These are phyloP conservation scores for Tuber melanosporum DNA, from an alignment of 495 filamentous ascomycete genomes.

Conservation along the genomic window DNA sequence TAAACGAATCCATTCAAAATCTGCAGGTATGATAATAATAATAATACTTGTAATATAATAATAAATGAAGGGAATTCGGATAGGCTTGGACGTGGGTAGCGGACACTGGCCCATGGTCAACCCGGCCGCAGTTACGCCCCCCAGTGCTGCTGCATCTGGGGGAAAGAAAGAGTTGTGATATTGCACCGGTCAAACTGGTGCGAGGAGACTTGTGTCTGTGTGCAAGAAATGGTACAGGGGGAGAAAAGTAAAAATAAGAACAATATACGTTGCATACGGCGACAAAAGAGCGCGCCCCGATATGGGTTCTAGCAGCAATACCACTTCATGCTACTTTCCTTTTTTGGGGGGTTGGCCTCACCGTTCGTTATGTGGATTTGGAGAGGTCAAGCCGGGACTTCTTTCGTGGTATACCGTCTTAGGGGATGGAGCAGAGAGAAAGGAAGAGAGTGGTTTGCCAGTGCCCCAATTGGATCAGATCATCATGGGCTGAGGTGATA, in stretches of 20 bases:
- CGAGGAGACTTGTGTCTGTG: background rate
- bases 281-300: background rate
- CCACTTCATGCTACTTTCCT: background rate
- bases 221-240: background rate
- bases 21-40: background rate
- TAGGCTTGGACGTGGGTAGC: background rate
- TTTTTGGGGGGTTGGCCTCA: background rate
- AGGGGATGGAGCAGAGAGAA: background rate
- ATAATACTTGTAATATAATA: background rate
- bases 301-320: background rate
- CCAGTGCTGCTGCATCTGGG: background rate
- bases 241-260: background rate
- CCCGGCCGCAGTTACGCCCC: background rate
- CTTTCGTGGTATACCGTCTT: background rate
- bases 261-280: background rate
- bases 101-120: background rate
- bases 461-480: background rate
- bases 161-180: background rate
- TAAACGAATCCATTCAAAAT: background rate
- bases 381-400: background rate
- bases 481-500: background rate
- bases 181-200: background rate
- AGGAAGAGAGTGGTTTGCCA: background rate
- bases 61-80: background rate
- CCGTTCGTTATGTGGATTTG: background rate